Conservation (phyloP, 1,284 basidiomycete species). For the Austroboletus rostrupii region DNA sequence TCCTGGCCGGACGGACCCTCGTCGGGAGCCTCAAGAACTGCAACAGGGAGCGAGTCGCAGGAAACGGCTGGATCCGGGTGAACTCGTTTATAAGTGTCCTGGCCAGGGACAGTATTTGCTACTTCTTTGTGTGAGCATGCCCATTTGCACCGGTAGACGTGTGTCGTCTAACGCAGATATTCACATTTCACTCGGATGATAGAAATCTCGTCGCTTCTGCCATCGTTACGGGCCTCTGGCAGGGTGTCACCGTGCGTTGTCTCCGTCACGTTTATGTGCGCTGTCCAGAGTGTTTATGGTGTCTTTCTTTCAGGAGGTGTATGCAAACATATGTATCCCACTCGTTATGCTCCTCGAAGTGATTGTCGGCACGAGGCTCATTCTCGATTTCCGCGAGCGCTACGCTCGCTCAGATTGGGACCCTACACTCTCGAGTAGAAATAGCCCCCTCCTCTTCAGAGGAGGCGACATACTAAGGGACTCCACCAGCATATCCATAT, state of each 20-base stretch:
- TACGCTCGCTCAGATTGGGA: slow-evolving; percentile 16
- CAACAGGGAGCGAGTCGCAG: background rate
- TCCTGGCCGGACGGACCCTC: slow-evolving; percentile 21
- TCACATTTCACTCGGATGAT: background rate
- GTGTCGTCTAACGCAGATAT: background rate
- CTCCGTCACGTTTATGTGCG: background rate
- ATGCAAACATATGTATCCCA: slow-evolving; percentile 31
- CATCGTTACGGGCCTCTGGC: slow-evolving; percentile 28
- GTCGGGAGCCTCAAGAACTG: slow-evolving; percentile 7
- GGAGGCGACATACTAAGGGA: slow-evolving; percentile 6
- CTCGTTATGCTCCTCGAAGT: slow-evolving; percentile 32
- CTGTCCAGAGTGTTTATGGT: background rate
- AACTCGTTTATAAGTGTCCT: slow-evolving; percentile 25
- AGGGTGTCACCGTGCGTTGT: slow-evolving; percentile 21
- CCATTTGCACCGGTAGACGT: too few relatives aligned
- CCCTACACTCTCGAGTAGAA: slow-evolving; percentile 3
- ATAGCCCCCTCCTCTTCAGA: slow-evolving; percentile 18
- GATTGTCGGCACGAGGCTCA: slow-evolving; percentile 31
- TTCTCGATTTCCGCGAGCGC: slow-evolving; percentile 32
- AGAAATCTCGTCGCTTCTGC: slow-evolving; percentile 26
- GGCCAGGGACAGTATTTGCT: slow-evolving; percentile 29
- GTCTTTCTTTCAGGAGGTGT: slow-evolving; percentile 12
- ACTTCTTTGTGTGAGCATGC: slow-evolving; percentile 29
- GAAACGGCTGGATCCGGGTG: slow-evolving; percentile 1
- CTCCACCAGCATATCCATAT: background rate